Conservation (phyloP, 768 basidiomycete genomes). For the Russula emetica region DNA sequence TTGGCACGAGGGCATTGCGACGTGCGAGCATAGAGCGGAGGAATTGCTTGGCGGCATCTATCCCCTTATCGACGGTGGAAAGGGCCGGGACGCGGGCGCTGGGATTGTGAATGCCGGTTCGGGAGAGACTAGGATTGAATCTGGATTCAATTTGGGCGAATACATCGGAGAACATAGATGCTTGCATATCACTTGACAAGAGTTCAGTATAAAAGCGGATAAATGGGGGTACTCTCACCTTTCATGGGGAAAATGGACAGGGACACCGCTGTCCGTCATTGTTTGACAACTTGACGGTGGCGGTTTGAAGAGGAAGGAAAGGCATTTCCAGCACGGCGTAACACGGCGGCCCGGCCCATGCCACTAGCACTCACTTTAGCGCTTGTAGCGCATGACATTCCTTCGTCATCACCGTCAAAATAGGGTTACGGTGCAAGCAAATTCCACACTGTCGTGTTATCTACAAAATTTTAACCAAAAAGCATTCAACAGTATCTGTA, state of each 20-base stretch:
- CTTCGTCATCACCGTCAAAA: no score
- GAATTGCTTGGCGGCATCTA: not conserved
- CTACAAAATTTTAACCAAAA: no score
- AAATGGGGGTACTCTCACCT: not conserved
- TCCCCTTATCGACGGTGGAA: not conserved
- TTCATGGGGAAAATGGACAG: not conserved
- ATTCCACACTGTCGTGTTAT: no score
- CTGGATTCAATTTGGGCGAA: not conserved
- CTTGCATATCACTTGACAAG: not conserved
- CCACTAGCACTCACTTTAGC: no score
- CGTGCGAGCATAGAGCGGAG: not conserved
- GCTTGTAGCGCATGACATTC: no score
- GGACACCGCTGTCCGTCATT: not conserved
- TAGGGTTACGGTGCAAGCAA: no score
- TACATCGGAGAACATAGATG: not conserved
- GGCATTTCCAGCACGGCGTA: no score
- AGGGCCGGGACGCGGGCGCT: not conserved
- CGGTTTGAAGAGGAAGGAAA: no score
- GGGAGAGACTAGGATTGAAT: not conserved
- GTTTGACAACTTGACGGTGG: no score
- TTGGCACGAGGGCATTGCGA: conserved; percentile 11
- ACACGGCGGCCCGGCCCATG: no score
- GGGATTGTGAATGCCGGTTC: not conserved
- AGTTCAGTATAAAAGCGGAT: no score
- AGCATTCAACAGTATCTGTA: no score